phyloP scores from a whole-genome alignment of 768 basidiomycete species.

The Pisolithus orientalis region DNA sequence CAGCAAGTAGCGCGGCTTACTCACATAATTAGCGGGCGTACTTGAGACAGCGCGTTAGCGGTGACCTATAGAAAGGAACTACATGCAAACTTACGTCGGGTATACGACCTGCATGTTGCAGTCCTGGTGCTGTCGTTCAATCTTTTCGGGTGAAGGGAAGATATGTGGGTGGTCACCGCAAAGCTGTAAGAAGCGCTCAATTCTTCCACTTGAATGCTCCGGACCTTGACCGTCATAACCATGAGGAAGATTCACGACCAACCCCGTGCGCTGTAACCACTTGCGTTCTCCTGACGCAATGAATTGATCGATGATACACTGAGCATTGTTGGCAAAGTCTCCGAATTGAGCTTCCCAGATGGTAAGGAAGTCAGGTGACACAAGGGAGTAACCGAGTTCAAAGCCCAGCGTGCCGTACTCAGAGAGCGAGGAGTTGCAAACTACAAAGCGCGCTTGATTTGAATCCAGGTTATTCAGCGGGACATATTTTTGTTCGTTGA shows the following conservation, averaged over 20 bases:
- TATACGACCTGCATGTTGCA: conserved; percentile 99
- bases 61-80: background rate
- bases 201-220: conserved; percentile 92
- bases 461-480: conserved; percentile 85
- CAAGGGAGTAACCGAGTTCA: conserved; percentile 97
- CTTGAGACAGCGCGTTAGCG: conserved; percentile 31
- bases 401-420: conserved; percentile 95
- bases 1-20: conserved; percentile 11
- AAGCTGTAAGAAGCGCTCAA: conserved; percentile 96
- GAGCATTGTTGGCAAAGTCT: conserved; percentile 96
- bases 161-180: conserved; percentile 94
- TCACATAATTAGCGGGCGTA: conserved; percentile 90
- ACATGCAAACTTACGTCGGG: conserved; percentile 61
- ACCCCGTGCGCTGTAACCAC: conserved; percentile 90
- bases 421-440: conserved; percentile 95
- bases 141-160: conserved; percentile 83
- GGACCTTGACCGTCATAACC: conserved; percentile 99
- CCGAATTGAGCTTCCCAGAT: conserved; percentile 99
- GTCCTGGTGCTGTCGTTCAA: conserved; percentile 95
- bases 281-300: conserved; percentile 96
- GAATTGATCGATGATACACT: conserved; percentile 98
- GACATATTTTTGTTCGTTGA: conserved; percentile 83
- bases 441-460: conserved; percentile 86
- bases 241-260: conserved; percentile 87
- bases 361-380: conserved; percentile 86